Conservation (phyloP, 1,284 basidiomycete genomes). For the Marasmius fiardii region DNA sequence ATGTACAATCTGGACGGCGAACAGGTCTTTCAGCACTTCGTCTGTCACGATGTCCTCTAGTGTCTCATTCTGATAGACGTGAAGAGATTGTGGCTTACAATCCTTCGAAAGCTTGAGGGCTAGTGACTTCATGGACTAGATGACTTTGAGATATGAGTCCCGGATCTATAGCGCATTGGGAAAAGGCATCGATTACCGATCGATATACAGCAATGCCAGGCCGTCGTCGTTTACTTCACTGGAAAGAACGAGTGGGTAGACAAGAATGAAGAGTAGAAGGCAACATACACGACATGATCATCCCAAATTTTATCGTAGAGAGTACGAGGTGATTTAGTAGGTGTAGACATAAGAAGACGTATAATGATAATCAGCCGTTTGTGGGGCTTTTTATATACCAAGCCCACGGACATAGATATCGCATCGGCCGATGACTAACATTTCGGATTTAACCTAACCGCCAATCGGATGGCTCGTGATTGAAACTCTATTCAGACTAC, state of each 20-base stretch:
- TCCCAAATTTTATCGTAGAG: conserved; percentile 97
- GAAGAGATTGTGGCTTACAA: conserved; percentile 47
- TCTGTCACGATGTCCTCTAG: conserved; percentile 33
- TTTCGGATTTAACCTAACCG: not conserved
- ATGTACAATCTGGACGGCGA: conserved; percentile 89
- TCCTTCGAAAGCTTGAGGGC: conserved; percentile 95
- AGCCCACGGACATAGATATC: not conserved
- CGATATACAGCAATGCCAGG: conserved; percentile 89
- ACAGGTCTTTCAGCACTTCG: conserved; percentile 81
- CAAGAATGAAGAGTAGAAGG: conserved; percentile 5
- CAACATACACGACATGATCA: conserved; percentile 83
- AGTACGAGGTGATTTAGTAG: conserved; percentile 66
- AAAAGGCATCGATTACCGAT: conserved; percentile 52
- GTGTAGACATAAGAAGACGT: conserved; percentile 48
- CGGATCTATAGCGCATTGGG: not conserved
- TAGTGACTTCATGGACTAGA: conserved; percentile 94
- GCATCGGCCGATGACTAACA: conserved; percentile 10
- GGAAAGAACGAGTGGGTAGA: conserved; percentile 17
- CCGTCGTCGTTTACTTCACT: conserved; percentile 81
- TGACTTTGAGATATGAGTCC: conserved; percentile 50
- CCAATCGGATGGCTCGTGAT: conserved; percentile 7
- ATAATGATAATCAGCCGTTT: not conserved
- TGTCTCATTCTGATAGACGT: not conserved
- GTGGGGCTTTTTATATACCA: conserved; percentile 8
- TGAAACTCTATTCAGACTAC: not conserved